These are phyloP conservation scores for Aspergillus latus DNA, from an alignment of 2,329 filamentous ascomycete genomes.

Conservation along the genomic window DNA sequence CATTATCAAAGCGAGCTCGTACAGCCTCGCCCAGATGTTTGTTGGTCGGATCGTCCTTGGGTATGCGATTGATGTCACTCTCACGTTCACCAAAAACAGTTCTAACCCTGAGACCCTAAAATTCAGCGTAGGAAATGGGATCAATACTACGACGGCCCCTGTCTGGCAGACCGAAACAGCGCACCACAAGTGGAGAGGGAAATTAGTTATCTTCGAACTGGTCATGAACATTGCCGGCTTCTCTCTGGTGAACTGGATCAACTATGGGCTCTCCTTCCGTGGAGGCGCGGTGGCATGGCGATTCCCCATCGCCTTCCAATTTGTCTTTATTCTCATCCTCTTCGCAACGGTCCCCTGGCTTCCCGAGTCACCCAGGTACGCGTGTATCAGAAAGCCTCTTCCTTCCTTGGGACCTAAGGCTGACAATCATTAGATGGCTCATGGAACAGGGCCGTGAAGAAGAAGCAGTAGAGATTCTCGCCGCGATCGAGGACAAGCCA, in stretches of 20 bases:
- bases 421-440: constrained; percentile 41
- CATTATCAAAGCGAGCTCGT: constrained; percentile 50
- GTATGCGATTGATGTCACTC: background rate
- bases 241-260: constrained; percentile 53
- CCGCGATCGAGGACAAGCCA: constrained; percentile 49
- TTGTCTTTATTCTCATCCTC: constrained; percentile 51
- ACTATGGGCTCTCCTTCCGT: constrained; percentile 52
- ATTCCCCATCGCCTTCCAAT: constrained; percentile 50
- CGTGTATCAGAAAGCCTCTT: background rate
- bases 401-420: background rate
- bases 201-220: constrained; percentile 50
- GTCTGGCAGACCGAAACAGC: constrained; percentile 55
- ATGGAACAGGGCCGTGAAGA: constrained; percentile 41
- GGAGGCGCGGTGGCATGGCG: constrained; percentile 46
- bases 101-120: background rate
- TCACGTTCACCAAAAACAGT: no score
- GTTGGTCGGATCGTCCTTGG: constrained; percentile 45
- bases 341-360: constrained; percentile 44
- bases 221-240: constrained; percentile 55
- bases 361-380: constrained; percentile 24
- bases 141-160: constrained; percentile 53
- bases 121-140: constrained; percentile 36
- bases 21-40: constrained; percentile 50
- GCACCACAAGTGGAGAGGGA: constrained; percentile 46
- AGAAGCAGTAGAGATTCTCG: constrained; percentile 51